These are phyloP conservation scores for Thelonectria discophora DNA, from an alignment of 2,329 filamentous ascomycete genomes.

Conservation along the genomic window DNA sequence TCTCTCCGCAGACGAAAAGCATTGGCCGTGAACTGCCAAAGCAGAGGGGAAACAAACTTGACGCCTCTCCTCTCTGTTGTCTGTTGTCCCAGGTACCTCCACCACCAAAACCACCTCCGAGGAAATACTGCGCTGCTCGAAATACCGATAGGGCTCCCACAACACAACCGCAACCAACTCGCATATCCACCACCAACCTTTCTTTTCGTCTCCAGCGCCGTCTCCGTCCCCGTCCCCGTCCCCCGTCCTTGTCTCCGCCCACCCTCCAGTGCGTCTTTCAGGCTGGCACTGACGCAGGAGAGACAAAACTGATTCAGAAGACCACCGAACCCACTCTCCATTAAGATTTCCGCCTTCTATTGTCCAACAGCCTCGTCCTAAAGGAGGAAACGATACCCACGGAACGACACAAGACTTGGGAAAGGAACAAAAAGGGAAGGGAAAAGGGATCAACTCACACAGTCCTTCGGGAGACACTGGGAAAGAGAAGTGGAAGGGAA, in stretches of 20 bases:
- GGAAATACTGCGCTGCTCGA: not conserved
- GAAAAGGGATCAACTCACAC: no score
- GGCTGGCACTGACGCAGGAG: constrained; percentile 23
- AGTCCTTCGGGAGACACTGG: no score
- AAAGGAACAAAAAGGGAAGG: not conserved
- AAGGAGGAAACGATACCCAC: not conserved
- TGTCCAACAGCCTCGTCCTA: not conserved
- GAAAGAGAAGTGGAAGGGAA: not conserved
- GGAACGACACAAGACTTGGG: constrained; percentile 3
- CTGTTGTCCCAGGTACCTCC: not conserved
- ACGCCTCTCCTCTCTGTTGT: constrained; percentile 1
- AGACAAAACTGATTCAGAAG: constrained; percentile 19
- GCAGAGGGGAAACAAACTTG: not conserved
- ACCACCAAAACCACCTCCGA: not conserved
- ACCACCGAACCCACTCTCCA: constrained; percentile 11
- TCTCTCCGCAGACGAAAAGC: constrained; percentile 4
- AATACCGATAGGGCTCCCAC: constrained; percentile 24
- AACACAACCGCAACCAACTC: constrained; percentile 32
- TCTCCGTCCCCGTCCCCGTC: constrained; percentile 9
- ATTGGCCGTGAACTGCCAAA: constrained; percentile 8
- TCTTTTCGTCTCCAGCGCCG: constrained; percentile 31
- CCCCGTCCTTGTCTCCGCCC: constrained; percentile 3
- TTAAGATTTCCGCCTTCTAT: constrained; percentile 3
- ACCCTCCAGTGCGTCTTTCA: constrained; percentile 15
- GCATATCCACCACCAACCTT: constrained; percentile 30